Conservation (phyloP, 2,329 filamentous ascomycete genomes). For the Colletotrichum sp. region DNA sequence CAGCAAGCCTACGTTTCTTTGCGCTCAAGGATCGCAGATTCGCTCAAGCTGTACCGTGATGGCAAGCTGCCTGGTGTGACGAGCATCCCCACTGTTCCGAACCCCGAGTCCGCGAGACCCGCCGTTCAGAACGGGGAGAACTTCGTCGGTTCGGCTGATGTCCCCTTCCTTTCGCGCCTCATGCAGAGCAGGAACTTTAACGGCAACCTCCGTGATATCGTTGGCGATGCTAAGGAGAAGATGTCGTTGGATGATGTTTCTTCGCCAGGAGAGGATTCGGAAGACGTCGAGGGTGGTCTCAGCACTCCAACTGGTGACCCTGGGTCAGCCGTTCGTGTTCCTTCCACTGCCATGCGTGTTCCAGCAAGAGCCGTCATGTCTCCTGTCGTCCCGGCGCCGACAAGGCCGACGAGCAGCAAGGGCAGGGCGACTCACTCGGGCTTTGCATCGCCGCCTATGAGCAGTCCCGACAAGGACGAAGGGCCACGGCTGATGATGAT, state of each 20-base stretch:
- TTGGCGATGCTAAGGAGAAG: constrained; percentile 63
- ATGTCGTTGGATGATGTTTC: constrained; percentile 54
- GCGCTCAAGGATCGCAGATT: constrained; percentile 57
- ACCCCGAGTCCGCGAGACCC: constrained; percentile 30
- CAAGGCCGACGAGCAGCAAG: constrained; percentile 64
- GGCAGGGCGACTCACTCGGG: constrained; percentile 45
- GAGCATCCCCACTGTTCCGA: constrained; percentile 43
- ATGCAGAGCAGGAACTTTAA: constrained; percentile 66
- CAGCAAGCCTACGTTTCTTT: constrained; percentile 57
- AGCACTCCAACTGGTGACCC: constrained; percentile 25
- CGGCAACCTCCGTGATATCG: constrained; percentile 63
- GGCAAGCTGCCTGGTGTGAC: constrained; percentile 56
- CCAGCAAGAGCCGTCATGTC: constrained; percentile 63
- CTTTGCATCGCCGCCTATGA: constrained; percentile 40
- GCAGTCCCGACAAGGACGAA: constrained; percentile 22
- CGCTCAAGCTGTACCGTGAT: constrained; percentile 55
- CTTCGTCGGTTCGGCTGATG: constrained; percentile 62
- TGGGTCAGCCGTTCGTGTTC: constrained; percentile 33
- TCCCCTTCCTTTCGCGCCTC: constrained; percentile 71
- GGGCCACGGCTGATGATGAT: constrained; percentile 36
- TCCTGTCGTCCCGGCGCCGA: constrained; percentile 45
- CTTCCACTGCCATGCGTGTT: constrained; percentile 53
- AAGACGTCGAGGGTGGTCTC: constrained; percentile 47
- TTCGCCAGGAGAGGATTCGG: constrained; percentile 59
- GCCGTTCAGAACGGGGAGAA: constrained; percentile 23